Base-by-base conservation (phyloP, 2,329 filamentous ascomycete species). In the Incumbomyces delicatus region DNA sequence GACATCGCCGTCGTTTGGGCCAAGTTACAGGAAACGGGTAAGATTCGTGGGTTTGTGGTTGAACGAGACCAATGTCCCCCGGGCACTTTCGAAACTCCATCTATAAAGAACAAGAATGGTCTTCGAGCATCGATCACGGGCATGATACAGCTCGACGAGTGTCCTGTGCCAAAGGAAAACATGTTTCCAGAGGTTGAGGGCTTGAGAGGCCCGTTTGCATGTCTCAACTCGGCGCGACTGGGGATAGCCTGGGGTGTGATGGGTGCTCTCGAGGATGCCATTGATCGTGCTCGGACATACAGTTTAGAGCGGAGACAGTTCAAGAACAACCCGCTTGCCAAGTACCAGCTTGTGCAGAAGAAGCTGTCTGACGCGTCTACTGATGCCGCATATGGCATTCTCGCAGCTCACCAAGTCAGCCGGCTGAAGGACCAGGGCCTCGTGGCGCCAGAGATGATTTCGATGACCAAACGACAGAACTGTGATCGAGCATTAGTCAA, bases 331-430 rank as follows among this genome's bases (percentile, higher is more conserved):
- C 89, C 90, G 0, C 75, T 98, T 44, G 92, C 90, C 34, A 94
- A 86, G 65, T 98, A 98, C 63, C 92, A 98, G 71, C 80, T 98
- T 12, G 78, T 98, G 44, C 92, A 98, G 74, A 95, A 95, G 78
- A 98, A 98, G 73, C 74, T 98, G 52, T 85, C 90, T 1, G 92
- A 98, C 65, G 92, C 92, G 1, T 74, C 79, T 3, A 95, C 90
- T 1, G 92, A 98, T 64, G 87, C 85, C 2, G 84, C 89, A 1
- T 96, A 85, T 62, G 92, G 92, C 36, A 85, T 87, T n/a, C 70
- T 95, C 46, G 92, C 92, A 6, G 83, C 87, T 6, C 80, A 87
- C 48, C 92, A 98, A 67, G 90, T 96, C 31, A 89, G 88, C 44
- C 75, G 90, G 51, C 77, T 96, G 48, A 96, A 95, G 76, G 90